phyloP scores from a whole-genome alignment of 495 filamentous ascomycete genomes.

The Lichina pygmaea region DNA sequence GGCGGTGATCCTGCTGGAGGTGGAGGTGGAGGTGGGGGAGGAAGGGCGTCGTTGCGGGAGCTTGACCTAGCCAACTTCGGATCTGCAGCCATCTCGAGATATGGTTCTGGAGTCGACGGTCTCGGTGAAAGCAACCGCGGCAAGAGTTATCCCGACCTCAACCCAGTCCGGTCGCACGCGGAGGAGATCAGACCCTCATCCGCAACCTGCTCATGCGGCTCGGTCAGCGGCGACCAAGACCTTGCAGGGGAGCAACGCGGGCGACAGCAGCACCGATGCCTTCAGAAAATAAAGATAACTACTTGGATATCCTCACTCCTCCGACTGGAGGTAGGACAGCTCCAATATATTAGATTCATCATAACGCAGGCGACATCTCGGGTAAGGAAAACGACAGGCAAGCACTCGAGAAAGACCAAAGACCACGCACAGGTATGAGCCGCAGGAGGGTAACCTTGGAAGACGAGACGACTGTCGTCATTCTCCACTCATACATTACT shows the following conservation, averaged over 20 bases:
- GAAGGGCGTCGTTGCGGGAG: constrained; percentile 13
- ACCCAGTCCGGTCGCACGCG: too few species aligned
- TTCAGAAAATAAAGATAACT: too few species aligned
- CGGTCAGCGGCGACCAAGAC: too few species aligned
- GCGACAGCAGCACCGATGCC: too few species aligned
- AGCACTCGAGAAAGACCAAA: too few species aligned
- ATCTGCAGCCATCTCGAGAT: constrained; percentile 23
- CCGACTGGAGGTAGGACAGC: constrained; percentile 57
- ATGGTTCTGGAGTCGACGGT: background rate
- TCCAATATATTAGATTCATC: constrained; percentile 71
- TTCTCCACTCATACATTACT: too few species aligned
- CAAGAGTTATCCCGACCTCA: background rate
- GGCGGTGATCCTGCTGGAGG: constrained; percentile 13
- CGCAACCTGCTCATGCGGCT: too few species aligned
- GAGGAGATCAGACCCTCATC: too few species aligned
- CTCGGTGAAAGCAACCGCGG: background rate
- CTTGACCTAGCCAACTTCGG: constrained; percentile 22
- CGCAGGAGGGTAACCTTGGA: too few species aligned
- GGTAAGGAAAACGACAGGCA: background rate
- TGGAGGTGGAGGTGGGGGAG: constrained; percentile 25
- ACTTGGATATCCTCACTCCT: constrained; percentile 12
- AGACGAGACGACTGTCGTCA: too few species aligned
- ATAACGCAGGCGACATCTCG: constrained; percentile 8
- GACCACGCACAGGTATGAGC: too few species aligned
- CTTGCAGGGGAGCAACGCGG: too few species aligned